phyloP scores from a whole-genome alignment of 2,329 filamentous ascomycete species.

The Neopestalotiopsis sp. region DNA sequence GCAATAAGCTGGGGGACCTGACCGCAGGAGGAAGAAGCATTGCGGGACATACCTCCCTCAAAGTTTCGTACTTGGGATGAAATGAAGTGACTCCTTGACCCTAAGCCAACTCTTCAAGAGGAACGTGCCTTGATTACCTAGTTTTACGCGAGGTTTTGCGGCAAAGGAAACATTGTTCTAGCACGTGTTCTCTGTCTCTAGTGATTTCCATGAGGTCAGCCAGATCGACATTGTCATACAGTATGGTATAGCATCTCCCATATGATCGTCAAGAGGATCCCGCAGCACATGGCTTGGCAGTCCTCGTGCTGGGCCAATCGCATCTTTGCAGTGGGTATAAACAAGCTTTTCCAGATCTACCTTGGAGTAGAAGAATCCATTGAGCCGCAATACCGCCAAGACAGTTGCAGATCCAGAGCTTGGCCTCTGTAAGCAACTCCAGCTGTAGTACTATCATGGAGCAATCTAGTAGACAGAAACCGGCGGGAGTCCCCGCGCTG shows the following conservation, averaged over 20 bases:
- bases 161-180: conserved; percentile 13
- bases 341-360: conserved; percentile 10
- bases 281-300: background rate
- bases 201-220: background rate
- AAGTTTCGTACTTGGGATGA: conserved; percentile 17
- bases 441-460: background rate
- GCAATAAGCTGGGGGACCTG: background rate
- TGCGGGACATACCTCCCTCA: conserved; percentile 14
- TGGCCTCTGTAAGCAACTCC: background rate
- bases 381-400: conserved; percentile 9
- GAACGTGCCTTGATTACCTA: background rate
- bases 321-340: background rate
- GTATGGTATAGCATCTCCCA: background rate
- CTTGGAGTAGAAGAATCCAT: background rate
- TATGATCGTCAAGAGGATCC: conserved; percentile 1
- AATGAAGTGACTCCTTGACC: background rate
- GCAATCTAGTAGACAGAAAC: background rate
- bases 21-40: conserved; percentile 4
- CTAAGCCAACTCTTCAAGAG: background rate
- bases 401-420: background rate
- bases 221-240: background rate
- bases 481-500: background rate
- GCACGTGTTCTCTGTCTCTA: background rate
- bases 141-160: background rate
- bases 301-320: conserved; percentile 15